These are phyloP conservation scores for Rhododendron simsii DNA, from an alignment of 148 eudicot genomes.

Conservation along the genomic window DNA sequence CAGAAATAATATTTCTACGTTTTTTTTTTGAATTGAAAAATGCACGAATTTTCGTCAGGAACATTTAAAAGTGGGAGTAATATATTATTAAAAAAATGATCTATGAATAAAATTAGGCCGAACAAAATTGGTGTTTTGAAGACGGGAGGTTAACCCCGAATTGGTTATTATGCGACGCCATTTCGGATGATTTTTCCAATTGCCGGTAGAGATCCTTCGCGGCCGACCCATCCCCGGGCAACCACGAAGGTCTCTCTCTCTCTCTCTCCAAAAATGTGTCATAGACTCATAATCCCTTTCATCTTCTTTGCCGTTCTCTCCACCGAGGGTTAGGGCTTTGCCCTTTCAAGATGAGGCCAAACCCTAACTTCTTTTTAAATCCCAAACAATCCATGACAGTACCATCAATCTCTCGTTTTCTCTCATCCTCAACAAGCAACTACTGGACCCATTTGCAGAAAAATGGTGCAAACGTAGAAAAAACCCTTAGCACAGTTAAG, in stretches of 20 bases:
- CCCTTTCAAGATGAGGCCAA: not conserved
- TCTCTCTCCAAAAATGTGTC: not conserved
- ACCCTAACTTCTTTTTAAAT: not conserved
- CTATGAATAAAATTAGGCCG: too few species aligned
- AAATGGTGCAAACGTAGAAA: conserved; percentile 45
- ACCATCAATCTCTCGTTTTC: conserved; percentile 23
- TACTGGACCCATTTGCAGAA: conserved; percentile 43
- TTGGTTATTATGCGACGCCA: not conserved
- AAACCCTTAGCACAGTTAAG: conserved; percentile 37
- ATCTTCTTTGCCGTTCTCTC: too few species aligned
- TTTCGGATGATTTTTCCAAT: not conserved
- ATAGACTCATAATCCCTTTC: too few species aligned
- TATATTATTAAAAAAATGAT: too few species aligned
- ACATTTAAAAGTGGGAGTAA: too few species aligned
- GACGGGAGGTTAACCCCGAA: too few species aligned
- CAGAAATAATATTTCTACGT: too few species aligned
- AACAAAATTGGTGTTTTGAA: too few species aligned
- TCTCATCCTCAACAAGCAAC: conserved; percentile 31
- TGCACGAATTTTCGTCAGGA: too few species aligned
- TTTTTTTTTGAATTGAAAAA: too few species aligned
- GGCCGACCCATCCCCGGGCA: not conserved
- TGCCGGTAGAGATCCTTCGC: not conserved
- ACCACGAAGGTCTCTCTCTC: not conserved
- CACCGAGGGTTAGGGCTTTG: too few species aligned
- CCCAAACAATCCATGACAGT: conserved; percentile 18